Evolutionary conservation across 331 rosid species (phyloP).

Genomic region (Acacia concinna): DNA sequence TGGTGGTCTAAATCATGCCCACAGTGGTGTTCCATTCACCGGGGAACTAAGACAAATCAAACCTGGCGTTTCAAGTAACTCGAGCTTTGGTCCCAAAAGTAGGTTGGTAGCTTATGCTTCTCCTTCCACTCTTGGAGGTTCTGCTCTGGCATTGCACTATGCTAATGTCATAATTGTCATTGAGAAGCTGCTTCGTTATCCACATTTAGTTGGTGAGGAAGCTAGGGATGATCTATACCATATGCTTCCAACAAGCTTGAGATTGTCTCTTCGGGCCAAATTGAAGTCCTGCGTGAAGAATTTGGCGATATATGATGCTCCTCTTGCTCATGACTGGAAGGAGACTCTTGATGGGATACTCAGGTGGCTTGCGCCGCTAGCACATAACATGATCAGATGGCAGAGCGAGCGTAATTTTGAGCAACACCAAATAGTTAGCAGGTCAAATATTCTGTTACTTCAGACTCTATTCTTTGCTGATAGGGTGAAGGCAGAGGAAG

Average conservation of each 20-base stretch:
- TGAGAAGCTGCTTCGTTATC: slow-evolving; percentile 86
- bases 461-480: slow-evolving; percentile 90
- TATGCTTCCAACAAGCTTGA: slow-evolving; percentile 87
- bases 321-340: slow-evolving; percentile 96
- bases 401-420: slow-evolving; percentile 91
- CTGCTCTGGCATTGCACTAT: slow-evolving; percentile 89
- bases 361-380: slow-evolving; percentile 80
- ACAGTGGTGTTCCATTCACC: slow-evolving; percentile 39
- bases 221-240: slow-evolving; percentile 87
- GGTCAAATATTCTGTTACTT: slow-evolving; percentile 76
- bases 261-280: slow-evolving; percentile 63
- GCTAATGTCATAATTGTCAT: slow-evolving; percentile 85
- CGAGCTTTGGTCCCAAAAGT: slow-evolving; percentile 58
- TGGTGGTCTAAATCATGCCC: slow-evolving; percentile 42
- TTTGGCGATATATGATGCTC: slow-evolving; percentile 93
- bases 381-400: slow-evolving; percentile 94
- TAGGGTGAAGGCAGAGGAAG: slow-evolving; percentile 77
- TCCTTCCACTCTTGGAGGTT: slow-evolving; percentile 91
- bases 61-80: slow-evolving; percentile 41
- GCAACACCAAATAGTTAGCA: slow-evolving; percentile 69
- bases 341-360: slow-evolving; percentile 76
- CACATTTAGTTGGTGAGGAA: slow-evolving; percentile 90
- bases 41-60: slow-evolving; percentile 44
- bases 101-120: slow-evolving; percentile 62
- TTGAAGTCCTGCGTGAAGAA: slow-evolving; percentile 78